phyloP scores from a whole-genome alignment of 192 early-diverging fungal genomes.

The Umbelopsis sp. region DNA sequence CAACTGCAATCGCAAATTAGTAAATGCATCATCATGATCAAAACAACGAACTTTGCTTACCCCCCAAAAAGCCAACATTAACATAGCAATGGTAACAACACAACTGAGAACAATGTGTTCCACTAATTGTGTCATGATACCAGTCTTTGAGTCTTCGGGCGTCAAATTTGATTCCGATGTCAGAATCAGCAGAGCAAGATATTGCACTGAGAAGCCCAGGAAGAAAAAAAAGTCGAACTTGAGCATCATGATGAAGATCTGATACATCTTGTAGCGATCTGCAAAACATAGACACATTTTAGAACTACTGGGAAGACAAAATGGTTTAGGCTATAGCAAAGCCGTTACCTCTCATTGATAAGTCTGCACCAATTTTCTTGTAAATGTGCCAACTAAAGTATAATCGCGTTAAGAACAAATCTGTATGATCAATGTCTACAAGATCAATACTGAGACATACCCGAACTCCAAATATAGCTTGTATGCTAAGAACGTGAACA shows the following conservation, averaged over 20 bases:
- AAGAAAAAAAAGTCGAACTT: constrained; percentile 85
- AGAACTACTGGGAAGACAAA: neutral
- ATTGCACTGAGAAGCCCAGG: constrained; percentile 76
- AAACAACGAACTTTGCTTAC: constrained; percentile 40
- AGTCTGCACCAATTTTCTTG: constrained; percentile 82
- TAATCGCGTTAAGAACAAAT: neutral
- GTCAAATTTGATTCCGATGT: constrained; percentile 26
- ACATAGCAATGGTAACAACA: constrained; percentile 49
- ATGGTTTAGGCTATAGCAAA: no score
- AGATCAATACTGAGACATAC: neutral
- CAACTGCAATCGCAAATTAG: constrained; percentile 37
- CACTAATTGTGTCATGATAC: constrained; percentile 38
- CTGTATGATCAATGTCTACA: no score
- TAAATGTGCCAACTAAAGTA: constrained; percentile 66
- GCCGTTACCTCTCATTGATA: constrained; percentile 65
- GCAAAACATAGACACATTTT: neutral
- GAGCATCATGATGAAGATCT: constrained; percentile 79
- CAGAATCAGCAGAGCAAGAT: constrained; percentile 66
- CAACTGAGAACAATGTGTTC: constrained; percentile 53
- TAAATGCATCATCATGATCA: constrained; percentile 10
- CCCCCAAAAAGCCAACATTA: constrained; percentile 56
- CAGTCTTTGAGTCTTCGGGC: constrained; percentile 18
- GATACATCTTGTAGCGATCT: constrained; percentile 76
- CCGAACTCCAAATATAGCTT: constrained; percentile 82
- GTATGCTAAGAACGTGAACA: constrained; percentile 57